Percentiles rank a stretch among this genome's conserved stretches.
Evolutionary conservation across 768 basidiomycete species (phyloP).

Genomic region (Termitomyces sp.): DNA sequence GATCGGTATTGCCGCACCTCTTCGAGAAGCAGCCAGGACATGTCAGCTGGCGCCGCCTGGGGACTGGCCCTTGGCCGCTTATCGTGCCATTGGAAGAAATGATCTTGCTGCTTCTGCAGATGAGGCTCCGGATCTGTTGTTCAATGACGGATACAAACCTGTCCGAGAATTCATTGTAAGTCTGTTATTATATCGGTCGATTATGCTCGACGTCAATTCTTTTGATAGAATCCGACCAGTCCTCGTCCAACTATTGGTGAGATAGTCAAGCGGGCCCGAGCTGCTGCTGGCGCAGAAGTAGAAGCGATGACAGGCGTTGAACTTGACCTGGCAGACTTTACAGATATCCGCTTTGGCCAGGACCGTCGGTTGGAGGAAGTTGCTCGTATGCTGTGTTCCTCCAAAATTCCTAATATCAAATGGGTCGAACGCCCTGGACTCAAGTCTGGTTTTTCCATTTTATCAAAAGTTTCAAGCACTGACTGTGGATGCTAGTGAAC

Average conservation of each 20-base stretch:
- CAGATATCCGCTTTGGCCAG: constrained; percentile 82
- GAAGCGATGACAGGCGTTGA: constrained; percentile 66
- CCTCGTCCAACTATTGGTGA: constrained; percentile 46
- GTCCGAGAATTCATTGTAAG: constrained; percentile 55
- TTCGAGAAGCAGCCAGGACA: constrained; percentile 79
- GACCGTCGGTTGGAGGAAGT: constrained; percentile 91
- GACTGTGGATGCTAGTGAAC: constrained; percentile 52
- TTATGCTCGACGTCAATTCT: constrained; percentile 3
- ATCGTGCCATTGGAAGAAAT: constrained; percentile 63
- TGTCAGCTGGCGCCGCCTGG: constrained; percentile 75
- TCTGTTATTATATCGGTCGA: background rate
- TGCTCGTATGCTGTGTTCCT: constrained; percentile 84
- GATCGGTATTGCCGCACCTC: constrained; percentile 66
- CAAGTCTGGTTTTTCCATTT: constrained; percentile 39
- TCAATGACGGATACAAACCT: constrained; percentile 49
- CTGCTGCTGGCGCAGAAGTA: constrained; percentile 47
- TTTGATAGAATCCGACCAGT: constrained; percentile 40
- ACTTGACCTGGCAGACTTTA: constrained; percentile 64
- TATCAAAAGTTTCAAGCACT: background rate
- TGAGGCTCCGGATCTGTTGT: constrained; percentile 36
- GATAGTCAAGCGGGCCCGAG: constrained; percentile 44
- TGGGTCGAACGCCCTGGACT: constrained; percentile 62
- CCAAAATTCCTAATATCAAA: constrained; percentile 58
- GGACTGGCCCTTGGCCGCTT: constrained; percentile 67
- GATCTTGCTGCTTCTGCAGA: constrained; percentile 68